These are phyloP conservation scores for Wickerhamiella vanderwaltii DNA, from an alignment of 805 yeast species.

Conservation along the genomic window DNA sequence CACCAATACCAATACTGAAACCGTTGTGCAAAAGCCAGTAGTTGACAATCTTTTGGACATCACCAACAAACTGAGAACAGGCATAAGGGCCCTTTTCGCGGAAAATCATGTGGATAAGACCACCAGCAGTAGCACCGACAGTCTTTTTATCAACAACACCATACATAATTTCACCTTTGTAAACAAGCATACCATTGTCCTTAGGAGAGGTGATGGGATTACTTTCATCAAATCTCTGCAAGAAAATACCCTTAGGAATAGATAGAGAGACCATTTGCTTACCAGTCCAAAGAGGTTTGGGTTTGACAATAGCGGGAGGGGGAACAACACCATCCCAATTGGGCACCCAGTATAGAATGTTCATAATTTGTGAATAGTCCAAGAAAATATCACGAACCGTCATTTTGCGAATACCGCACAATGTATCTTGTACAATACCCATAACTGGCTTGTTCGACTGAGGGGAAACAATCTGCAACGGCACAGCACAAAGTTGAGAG, in stretches of 20 bases:
- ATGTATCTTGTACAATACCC: conserved; percentile 99
- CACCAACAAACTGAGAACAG: conserved; percentile 83
- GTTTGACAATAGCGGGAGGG: conserved; percentile 84
- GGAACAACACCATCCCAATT: conserved; percentile 98
- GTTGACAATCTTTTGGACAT: conserved; percentile 88
- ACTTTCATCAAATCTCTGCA: conserved; percentile 87
- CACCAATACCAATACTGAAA: conserved; percentile 98
- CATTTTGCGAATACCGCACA: conserved; percentile 94
- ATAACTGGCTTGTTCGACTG: conserved; percentile 98
- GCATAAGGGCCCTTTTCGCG: conserved; percentile 91
- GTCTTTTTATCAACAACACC: conserved; percentile 98
- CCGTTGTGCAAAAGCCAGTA: conserved; percentile 95
- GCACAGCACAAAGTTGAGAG: conserved; percentile 91
- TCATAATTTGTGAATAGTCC: conserved; percentile 90
- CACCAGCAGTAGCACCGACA: conserved; percentile 97
- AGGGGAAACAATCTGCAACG: conserved; percentile 94
- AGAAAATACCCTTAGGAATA: conserved; percentile 89
- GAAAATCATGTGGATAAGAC: conserved; percentile 92
- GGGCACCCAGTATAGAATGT: conserved; percentile 94
- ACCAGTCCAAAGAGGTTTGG: conserved; percentile 96
- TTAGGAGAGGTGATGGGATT: conserved; percentile 72
- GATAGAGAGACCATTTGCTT: conserved; percentile 87
- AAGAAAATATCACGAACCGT: conserved; percentile 81
- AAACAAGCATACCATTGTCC: conserved; percentile 90
- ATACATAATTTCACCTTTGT: conserved; percentile 91